phyloP scores from a whole-genome alignment of 2,329 filamentous ascomycete species.

The Ophiostoma novo-ulmi region DNA sequence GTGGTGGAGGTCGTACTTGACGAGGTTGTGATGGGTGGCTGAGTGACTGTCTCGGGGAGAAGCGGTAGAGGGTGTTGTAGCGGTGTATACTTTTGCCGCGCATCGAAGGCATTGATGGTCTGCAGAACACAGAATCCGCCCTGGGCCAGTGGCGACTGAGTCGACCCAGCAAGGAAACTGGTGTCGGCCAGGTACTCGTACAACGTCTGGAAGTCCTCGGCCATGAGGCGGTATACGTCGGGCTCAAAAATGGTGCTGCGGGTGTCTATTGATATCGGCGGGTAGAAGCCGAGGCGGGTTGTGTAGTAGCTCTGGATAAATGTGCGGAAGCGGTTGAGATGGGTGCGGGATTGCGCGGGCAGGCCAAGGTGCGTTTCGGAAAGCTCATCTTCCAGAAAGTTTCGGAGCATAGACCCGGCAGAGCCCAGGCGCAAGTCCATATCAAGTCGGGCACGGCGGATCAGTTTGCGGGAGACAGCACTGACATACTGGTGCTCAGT shows the following conservation, averaged over 20 bases:
- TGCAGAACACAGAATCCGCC: conserved; percentile 68
- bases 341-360: conserved; percentile 53
- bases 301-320: conserved; percentile 64
- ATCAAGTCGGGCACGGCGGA: conserved; percentile 57
- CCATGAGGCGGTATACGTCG: conserved; percentile 56
- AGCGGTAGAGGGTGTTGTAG: conserved; percentile 63
- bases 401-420: conserved; percentile 55
- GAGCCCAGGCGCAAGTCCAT: conserved; percentile 59
- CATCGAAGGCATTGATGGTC: conserved; percentile 62
- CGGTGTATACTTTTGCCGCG: conserved; percentile 52
- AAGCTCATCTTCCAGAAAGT: conserved; percentile 67
- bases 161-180: conserved; percentile 45
- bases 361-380: conserved; percentile 63
- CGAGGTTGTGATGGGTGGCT: neutral
- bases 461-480: conserved; percentile 56
- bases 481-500: conserved; percentile 56
- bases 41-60: conserved; percentile 47
- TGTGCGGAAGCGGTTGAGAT: conserved; percentile 67
- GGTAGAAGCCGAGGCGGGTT: conserved; percentile 65
- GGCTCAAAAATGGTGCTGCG: conserved; percentile 51
- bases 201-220: conserved; percentile 63
- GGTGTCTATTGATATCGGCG: conserved; percentile 47
- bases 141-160: conserved; percentile 50
- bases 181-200: conserved; percentile 68
- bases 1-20: conserved; percentile 28